phyloP scores from a whole-genome alignment of 129 eudicot genomes.

The Calendula officinalis region DNA sequence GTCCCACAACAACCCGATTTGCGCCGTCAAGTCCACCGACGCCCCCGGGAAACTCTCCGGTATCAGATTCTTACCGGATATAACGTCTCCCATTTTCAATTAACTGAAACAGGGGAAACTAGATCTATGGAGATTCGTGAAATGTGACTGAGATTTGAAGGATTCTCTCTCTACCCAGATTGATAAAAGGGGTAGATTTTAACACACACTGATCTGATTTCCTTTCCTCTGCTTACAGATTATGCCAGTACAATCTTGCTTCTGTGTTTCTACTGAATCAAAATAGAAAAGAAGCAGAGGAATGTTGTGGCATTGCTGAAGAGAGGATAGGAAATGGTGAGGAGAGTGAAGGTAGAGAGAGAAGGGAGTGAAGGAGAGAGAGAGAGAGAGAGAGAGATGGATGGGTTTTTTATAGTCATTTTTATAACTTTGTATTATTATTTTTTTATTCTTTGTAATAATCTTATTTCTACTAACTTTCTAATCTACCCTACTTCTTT shows the following conservation, averaged over 20 bases:
- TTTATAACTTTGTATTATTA: neutral
- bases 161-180: constrained; percentile 21
- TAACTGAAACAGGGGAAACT: constrained; percentile 7
- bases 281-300: constrained; percentile 21
- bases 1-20: neutral
- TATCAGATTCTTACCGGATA: constrained; percentile 35
- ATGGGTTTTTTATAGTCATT: constrained; percentile 28
- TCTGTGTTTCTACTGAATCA: constrained; percentile 22
- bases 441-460: constrained; percentile 1
- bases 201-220: constrained; percentile 7
- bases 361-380: constrained; percentile 23
- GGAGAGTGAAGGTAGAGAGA: neutral
- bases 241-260: constrained; percentile 17
- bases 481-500: too few relatives aligned
- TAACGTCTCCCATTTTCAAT: constrained; percentile 54
- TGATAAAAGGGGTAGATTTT: neutral
- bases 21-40: constrained; percentile 32
- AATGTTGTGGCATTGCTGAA: constrained; percentile 32
- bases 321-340: constrained; percentile 32
- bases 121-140: constrained; percentile 15
- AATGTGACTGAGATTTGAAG: constrained; percentile 21
- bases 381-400: constrained; percentile 29
- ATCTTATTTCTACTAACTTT: too few relatives aligned
- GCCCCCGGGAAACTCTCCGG: constrained; percentile 45
- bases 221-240: constrained; percentile 25